Evolutionary conservation across 2,329 filamentous ascomycete genomes (phyloP).

Genomic region (Exophiala dermatitidis): DNA sequence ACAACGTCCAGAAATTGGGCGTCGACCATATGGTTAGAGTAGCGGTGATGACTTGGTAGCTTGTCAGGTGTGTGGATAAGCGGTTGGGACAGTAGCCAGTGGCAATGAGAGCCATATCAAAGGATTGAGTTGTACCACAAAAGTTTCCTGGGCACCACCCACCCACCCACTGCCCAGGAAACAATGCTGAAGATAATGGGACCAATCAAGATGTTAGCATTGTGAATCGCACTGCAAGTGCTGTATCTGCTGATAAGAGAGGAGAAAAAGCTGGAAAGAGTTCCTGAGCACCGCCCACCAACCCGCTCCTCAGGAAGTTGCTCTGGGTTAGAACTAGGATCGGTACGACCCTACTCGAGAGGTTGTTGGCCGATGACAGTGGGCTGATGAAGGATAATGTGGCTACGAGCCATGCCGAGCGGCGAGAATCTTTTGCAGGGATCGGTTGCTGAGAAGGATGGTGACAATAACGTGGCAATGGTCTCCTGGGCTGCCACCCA

Average conservation of each 20-base stretch:
- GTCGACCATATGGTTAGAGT: no score
- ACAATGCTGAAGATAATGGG: not conserved
- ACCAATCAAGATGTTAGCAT: not conserved
- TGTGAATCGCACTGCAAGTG: not conserved
- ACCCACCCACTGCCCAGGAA: not conserved
- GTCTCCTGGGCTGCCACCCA: not conserved
- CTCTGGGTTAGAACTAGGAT: not conserved
- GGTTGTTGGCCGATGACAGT: not conserved
- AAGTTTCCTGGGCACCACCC: not conserved
- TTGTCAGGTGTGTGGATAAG: no score
- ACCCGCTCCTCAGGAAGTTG: not conserved
- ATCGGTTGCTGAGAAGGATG: not conserved
- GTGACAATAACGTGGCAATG: not conserved
- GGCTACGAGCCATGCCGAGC: no score
- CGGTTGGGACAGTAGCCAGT: no score
- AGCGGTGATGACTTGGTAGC: no score
- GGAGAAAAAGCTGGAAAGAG: not conserved
- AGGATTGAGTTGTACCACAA: not conserved
- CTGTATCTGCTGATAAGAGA: not conserved
- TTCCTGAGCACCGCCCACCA: not conserved
- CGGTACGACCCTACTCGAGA: no score
- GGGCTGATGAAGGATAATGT: not conserved
- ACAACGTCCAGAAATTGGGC: no score
- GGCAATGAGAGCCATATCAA: no score
- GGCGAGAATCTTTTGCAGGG: no score